Percentiles rank a stretch among this genome's conserved stretches.
These are phyloP conservation scores for Clonostachys solani DNA, from an alignment of 2,329 filamentous ascomycete genomes.

Conservation along the genomic window DNA sequence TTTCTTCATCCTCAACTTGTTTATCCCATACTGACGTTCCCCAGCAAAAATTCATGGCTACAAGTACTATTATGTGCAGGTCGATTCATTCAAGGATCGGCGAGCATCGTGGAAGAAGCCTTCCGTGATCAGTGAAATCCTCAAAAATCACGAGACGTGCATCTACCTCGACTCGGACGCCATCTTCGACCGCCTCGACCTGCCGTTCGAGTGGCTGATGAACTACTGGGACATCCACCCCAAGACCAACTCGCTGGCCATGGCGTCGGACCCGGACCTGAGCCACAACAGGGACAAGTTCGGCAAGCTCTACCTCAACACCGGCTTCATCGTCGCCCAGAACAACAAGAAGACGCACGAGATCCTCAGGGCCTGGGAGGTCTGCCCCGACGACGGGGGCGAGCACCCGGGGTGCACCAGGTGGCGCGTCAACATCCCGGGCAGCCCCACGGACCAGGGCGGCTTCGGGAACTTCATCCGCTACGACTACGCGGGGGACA, in stretches of 20 bases:
- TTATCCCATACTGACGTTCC: constrained; percentile 10
- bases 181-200: constrained; percentile 34
- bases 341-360: constrained; percentile 41
- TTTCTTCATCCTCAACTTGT: no score
- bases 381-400: constrained; percentile 31
- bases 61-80: constrained; percentile 39
- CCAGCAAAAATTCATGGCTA: constrained; percentile 39
- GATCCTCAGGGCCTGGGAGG: constrained; percentile 43
- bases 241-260: constrained; percentile 31
- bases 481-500: constrained; percentile 33
- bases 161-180: constrained; percentile 40
- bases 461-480: constrained; percentile 37
- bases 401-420: constrained; percentile 30
- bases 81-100: constrained; percentile 29
- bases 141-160: constrained; percentile 35
- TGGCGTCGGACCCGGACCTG: constrained; percentile 30
- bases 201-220: constrained; percentile 41
- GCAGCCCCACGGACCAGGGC: constrained; percentile 34
- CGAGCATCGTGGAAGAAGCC: constrained; percentile 43
- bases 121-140: constrained; percentile 31
- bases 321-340: constrained; percentile 49
- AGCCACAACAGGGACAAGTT: constrained; percentile 32
- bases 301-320: constrained; percentile 39
- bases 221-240: constrained; percentile 39
- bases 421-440: constrained; percentile 26